Base-by-base conservation (phyloP, 352 stramenopile species). In the Albugo candida region DNA sequence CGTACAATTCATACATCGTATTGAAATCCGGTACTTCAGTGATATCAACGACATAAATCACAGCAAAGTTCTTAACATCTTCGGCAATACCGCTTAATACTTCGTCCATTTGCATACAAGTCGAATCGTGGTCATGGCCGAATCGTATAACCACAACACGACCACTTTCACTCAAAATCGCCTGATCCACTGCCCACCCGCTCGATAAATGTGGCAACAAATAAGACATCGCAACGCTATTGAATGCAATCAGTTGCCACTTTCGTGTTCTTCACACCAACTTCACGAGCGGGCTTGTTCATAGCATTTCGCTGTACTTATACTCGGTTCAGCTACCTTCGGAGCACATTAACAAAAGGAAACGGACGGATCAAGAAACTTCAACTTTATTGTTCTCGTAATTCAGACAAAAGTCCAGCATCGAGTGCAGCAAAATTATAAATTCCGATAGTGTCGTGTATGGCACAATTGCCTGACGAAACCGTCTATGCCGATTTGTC, bases 1-100 rank as follows among this genome's bases (percentile, higher is more conserved):
- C 94, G 65, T 97, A 98, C 10, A 99, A 78, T 72, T 99, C 95
- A 69, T 99, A 99, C 95, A 99, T 99, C 49, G 85, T 88, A 65
- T 98, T 99, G 60, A 99, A 99, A 59, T 99, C 95, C 8, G 95
- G 94, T 43, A 99, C 95, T 44, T 94, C 75, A 14, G 75, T 87
- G 53, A 89, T 89, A 61, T 88, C 75, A 31, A 88, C 94, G 13
- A 99, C 70, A 61, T 99, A 99, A 47, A 99, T 92, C 13, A 93
- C 93, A 5, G 92, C 93, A 66, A 98, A 99, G 61, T 99, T 98
- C 70, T 98, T 98, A 35, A 99, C 92, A 58, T 98, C 94, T 55
- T 99, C 95, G 36, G 93, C 92, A 39, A 99, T 95, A 45, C 69
- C 81, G 47, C 76, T 89, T 5, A 97, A 62, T 56, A 94, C 70